These are phyloP conservation scores for Vitis hybrid DNA, from an alignment of 177 flowering plant species.

Conservation along the genomic window DNA sequence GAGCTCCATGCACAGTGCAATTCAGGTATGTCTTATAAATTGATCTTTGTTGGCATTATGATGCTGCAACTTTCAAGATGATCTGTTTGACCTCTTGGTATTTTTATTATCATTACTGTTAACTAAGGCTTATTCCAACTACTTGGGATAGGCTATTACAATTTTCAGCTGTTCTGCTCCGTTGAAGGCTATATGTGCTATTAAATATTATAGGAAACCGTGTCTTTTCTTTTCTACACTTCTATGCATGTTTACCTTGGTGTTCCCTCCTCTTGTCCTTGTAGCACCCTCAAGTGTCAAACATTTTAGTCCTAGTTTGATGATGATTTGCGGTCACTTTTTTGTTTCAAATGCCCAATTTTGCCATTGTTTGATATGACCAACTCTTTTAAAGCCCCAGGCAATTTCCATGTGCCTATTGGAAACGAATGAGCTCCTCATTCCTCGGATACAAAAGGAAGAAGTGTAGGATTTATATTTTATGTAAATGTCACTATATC, in stretches of 20 bases:
- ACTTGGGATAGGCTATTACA: neutral
- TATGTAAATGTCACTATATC: no score
- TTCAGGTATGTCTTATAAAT: slow-evolving; percentile 45
- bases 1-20: slow-evolving; percentile 60
- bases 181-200: neutral
- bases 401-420: neutral
- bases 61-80: no score
- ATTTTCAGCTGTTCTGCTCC: neutral
- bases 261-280: neutral
- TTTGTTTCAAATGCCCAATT: neutral
- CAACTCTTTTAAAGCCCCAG: neutral
- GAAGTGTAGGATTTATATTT: no score
- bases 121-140: neutral
- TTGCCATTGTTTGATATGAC: neutral
- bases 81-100: neutral
- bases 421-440: neutral
- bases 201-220: neutral
- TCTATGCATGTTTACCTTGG: neutral
- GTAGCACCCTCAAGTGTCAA: neutral
- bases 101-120: neutral
- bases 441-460: no score
- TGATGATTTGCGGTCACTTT: neutral
- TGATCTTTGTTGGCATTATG: neutral
- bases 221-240: neutral
- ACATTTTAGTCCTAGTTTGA: neutral